Percentiles rank a stretch among this genome's conserved stretches.
phyloP scores from a whole-genome alignment of 1,284 basidiomycete genomes.

The Tilletia indica region DNA sequence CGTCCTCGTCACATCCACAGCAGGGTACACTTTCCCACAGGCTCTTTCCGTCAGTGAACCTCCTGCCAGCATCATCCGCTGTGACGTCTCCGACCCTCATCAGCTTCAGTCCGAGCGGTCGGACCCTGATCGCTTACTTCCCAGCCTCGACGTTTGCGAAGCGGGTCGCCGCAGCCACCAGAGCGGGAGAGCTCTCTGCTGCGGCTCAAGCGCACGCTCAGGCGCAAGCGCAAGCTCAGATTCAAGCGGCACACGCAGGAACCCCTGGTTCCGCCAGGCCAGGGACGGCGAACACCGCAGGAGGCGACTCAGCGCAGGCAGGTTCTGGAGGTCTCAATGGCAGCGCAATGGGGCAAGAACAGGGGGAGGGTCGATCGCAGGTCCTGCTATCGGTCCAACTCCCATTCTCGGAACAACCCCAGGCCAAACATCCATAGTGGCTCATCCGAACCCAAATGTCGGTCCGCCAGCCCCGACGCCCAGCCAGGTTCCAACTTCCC shows the following conservation, averaged over 20 bases:
- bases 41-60: constrained; percentile 3
- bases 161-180: background rate
- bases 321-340: background rate
- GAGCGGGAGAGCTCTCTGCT: constrained; percentile 6
- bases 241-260: background rate
- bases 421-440: background rate
- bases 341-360: background rate
- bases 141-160: constrained; percentile 2
- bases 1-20: background rate
- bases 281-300: background rate
- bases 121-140: constrained; percentile 11
- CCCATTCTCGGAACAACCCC: background rate
- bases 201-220: background rate
- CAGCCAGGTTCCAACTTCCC: background rate
- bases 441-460: background rate
- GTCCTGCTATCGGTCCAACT: background rate
- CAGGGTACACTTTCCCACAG: background rate
- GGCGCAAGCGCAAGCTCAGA: background rate
- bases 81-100: background rate
- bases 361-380: no score
- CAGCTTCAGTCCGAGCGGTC: constrained; percentile 16
- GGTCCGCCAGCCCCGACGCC: background rate
- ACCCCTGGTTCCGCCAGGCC: background rate
- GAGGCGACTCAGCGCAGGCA: background rate
- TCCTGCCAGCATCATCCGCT: background rate